Percentiles rank a stretch among this genome's conserved stretches.
Evolutionary conservation across 2,329 filamentous ascomycete genomes (phyloP).

Genomic region (Fusarium continuum): DNA sequence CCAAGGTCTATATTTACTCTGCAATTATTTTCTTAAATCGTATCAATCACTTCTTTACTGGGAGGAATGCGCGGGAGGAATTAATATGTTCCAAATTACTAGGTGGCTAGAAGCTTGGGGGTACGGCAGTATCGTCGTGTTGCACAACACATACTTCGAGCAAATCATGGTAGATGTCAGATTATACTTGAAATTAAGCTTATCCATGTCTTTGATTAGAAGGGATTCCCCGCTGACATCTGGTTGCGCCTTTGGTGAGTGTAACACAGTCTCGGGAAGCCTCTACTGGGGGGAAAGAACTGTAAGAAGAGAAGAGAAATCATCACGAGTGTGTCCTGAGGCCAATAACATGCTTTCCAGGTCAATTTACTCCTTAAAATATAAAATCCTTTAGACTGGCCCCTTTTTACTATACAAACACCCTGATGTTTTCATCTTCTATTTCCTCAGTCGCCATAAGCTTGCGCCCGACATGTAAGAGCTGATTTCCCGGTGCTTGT

Average conservation of each 20-base stretch:
- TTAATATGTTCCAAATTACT: background rate
- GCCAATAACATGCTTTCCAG: fast-evolving
- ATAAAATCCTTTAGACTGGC: too few species aligned
- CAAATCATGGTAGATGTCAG: background rate
- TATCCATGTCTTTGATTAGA: background rate
- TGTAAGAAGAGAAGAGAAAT: background rate
- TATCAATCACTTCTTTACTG: too few species aligned
- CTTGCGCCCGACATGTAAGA: too few species aligned
- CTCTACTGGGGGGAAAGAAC: background rate
- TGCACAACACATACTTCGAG: background rate
- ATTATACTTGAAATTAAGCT: background rate
- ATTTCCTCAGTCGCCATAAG: too few species aligned
- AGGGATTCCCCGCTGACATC: background rate
- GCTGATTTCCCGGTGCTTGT: too few species aligned
- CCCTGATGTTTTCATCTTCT: too few species aligned
- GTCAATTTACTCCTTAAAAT: too few species aligned
- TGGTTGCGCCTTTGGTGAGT: background rate
- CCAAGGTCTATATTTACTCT: background rate
- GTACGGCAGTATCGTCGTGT: background rate
- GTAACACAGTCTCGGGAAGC: background rate
- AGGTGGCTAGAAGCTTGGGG: background rate
- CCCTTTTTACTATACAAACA: too few species aligned
- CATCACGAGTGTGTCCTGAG: background rate
- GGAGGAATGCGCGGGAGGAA: background rate
- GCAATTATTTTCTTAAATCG: background rate